Base-by-base conservation (phyloP, 192 early-diverging fungal species). In the Coemansia sp. region DNA sequence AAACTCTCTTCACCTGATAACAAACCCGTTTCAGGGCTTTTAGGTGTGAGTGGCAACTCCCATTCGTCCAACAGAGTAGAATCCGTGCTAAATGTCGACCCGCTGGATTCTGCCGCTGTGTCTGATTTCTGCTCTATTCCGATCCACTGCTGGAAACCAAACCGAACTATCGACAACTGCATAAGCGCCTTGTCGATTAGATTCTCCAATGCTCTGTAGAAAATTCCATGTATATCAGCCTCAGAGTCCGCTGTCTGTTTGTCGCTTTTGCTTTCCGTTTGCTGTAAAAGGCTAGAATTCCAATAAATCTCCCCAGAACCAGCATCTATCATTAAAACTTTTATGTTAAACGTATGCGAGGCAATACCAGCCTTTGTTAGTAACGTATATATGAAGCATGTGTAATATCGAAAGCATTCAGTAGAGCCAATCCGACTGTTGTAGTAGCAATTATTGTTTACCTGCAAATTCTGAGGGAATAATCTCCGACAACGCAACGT, bases 111-210 rank as follows among this genome's bases (percentile, higher is more conserved):
- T 64, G 53, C 5, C 14, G 17, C 27, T 5, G 23, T 6, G 24
- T 10, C 27, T 36, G 68, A 22, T 17, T 58, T 36, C 9, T 57
- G 59, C n/a, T 65, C 61, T 7, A 76, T 46, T 25, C 70, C 61
- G 36, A 82, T 70, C 79, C 79, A 82, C 57, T 82, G 79, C 2
- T 67, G 67, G 31, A 76, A 69, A 0, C 79, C 79, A 33, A 82
- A 82, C 30, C 79, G 42, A 21, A 82, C 79, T 10, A 82, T 75
- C 14, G 79, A 82, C 51, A 82, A 42, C 20, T 70, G 70, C 31
- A 76, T 62, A 30, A 82, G 61, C 22, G 71, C 79, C 5, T 66
- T 30, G 58, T 82, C 79, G 1, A 82, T 68, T 24, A 82, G 30
- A 42, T 82, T 82, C 39, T 76, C 74, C 31, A 72, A 55, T 23